These are phyloP conservation scores for Malassezia cuniculi DNA, from an alignment of 1,284 basidiomycete genomes.

Conservation along the genomic window DNA sequence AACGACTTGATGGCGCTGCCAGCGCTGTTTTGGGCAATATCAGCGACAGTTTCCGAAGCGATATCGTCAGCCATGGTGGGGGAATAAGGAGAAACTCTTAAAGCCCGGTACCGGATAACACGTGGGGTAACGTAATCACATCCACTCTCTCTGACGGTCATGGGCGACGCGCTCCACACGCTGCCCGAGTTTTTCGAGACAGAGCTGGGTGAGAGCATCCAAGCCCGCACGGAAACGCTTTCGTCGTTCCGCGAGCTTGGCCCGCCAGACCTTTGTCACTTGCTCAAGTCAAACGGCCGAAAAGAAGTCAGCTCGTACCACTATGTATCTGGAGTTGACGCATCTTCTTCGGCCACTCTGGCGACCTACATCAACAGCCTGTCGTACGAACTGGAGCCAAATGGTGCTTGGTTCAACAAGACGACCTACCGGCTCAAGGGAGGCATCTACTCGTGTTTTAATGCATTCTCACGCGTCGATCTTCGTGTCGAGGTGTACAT, in stretches of 20 bases:
- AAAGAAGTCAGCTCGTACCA: conserved; percentile 48
- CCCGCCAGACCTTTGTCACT: conserved; percentile 89
- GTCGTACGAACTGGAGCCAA: conserved; percentile 85
- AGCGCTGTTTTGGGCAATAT: conserved; percentile 25
- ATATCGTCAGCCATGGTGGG: conserved; percentile 29
- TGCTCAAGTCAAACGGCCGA: conserved; percentile 66
- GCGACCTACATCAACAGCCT: conserved; percentile 97
- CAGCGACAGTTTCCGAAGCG: conserved; percentile 17
- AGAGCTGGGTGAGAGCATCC: conserved; percentile 76
- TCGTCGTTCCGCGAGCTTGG: conserved; percentile 91
- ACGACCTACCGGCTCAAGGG: conserved; percentile 77
- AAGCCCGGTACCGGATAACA: not conserved
- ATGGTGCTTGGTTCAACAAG: conserved; percentile 67
- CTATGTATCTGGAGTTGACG: conserved; percentile 77
- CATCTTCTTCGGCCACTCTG: conserved; percentile 87
- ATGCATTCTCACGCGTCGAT: conserved; percentile 93
- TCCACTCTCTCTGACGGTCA: conserved; percentile 1
- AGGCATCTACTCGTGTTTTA: conserved; percentile 95
- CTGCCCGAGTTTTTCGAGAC: conserved; percentile 53
- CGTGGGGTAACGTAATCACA: not conserved
- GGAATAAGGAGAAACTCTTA: not conserved
- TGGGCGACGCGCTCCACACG: conserved; percentile 39
- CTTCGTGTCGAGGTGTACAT: conserved; percentile 96
- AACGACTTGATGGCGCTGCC: conserved; percentile 42
- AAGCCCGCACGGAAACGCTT: conserved; percentile 79